phyloP scores from a whole-genome alignment of 257 asterid species.

The Solanum neorickii region DNA sequence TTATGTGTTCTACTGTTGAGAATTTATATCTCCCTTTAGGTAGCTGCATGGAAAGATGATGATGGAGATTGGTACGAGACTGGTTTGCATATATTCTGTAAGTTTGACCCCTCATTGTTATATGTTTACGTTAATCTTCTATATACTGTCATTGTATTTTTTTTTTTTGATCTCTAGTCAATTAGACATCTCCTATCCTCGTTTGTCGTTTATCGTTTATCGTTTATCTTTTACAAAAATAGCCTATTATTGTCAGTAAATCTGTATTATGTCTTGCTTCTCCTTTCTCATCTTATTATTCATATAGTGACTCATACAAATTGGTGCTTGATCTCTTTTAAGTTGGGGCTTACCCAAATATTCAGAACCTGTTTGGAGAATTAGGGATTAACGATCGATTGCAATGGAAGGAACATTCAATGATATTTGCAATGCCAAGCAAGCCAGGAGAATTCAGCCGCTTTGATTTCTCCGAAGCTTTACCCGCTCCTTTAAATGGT shows the following conservation, averaged over 20 bases:
- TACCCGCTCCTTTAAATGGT: constrained; percentile 95
- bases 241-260: neutral
- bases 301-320: constrained; percentile 1
- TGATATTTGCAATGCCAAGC: constrained; percentile 97
- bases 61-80: constrained; percentile 99
- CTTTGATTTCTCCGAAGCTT: constrained; percentile 74
- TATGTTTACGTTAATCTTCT: neutral
- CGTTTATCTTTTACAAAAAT: neutral
- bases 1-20: constrained; percentile 3
- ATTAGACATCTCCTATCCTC: neutral
- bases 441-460: constrained; percentile 98
- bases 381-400: constrained; percentile 84
- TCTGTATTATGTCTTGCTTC: neutral
- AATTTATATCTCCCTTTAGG: constrained; percentile 18
- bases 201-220: neutral
- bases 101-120: constrained; percentile 15
- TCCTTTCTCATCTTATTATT: neutral
- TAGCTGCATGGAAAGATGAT: constrained; percentile 96
- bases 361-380: constrained; percentile 97
- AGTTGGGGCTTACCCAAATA: constrained; percentile 99
- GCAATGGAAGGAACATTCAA: constrained; percentile 98
- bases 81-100: constrained; percentile 91
- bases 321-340: constrained; percentile 34
- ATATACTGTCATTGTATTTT: neutral
- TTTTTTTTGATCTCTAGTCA: neutral